Percentiles rank a stretch among this genome's conserved stretches.
These are phyloP conservation scores for Fistulina hepatica DNA, from an alignment of 1,284 basidiomycete genomes.

Conservation along the genomic window DNA sequence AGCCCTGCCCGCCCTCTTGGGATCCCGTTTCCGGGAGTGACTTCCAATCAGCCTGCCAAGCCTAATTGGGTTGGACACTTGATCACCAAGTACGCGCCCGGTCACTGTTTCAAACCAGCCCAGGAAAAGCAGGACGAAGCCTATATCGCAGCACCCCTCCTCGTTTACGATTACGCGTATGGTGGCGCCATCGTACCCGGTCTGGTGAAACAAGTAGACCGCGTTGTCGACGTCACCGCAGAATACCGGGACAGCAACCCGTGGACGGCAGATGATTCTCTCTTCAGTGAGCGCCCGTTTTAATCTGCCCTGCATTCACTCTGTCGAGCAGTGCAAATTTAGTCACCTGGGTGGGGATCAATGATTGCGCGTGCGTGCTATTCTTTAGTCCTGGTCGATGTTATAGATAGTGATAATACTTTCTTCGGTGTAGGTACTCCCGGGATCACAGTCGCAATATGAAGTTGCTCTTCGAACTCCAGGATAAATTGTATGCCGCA, in stretches of 20 bases:
- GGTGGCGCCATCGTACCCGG: conserved; percentile 11
- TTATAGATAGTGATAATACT: too few species aligned
- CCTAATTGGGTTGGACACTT: conserved; percentile 14
- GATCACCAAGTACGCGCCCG: conserved; percentile 9
- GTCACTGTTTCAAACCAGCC: conserved; percentile 1
- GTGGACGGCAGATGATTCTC: conserved; percentile 11
- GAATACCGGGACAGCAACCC: too few species aligned
- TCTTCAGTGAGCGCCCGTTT: conserved; percentile 9
- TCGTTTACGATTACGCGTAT: conserved; percentile 13
- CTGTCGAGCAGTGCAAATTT: background rate
- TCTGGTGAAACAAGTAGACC: conserved; percentile 2
- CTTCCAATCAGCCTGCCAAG: background rate
- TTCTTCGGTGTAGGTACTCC: conserved; percentile 1
- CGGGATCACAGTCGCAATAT: conserved; percentile 5
- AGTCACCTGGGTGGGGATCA: conserved; percentile 15
- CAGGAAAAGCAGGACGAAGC: background rate
- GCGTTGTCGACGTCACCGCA: too few species aligned
- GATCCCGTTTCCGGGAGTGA: background rate
- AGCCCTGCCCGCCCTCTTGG: background rate
- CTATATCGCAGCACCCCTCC: background rate
- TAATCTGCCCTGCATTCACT: background rate
- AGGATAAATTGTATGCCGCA: conserved; percentile 15
- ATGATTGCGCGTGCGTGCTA: conserved; percentile 13
- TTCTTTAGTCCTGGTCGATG: too few species aligned
- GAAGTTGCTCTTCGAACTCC: conserved; percentile 9